Evolutionary conservation across 2,329 filamentous ascomycete species (phyloP), one percentile per base, ranked within the genome.

Genomic region (Diatrype stigma): DNA sequence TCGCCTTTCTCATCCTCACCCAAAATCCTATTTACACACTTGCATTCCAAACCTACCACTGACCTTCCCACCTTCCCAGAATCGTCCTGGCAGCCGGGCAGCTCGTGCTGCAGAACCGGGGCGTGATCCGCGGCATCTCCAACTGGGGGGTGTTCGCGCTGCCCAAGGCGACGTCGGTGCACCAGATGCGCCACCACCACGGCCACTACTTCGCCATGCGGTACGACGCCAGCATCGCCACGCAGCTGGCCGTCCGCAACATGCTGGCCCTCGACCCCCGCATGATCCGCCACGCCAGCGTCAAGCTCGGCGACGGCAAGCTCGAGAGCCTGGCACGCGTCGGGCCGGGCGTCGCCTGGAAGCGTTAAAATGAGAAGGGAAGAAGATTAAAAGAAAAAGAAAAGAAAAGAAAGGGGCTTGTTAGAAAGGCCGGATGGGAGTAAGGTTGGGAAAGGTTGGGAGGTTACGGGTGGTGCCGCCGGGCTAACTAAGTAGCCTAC

Each of bases 201-300:
- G 94, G 94, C 50, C 92, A 97, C 76, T 96, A 99, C 80, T 99
- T 99, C 72, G 88, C 96, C 66, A 89, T 99, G 88, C 89, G 94
- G 62, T 99, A 96, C 78, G 94, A 99, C 70, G 76, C 87, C 51
- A 87, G 85, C 53, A 74, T 85, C 7, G 70, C 76, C 47, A 86
- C 89, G 7, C 93, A 97, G 72, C 75, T 88, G 58, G 78, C 84
- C 42, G 81, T 99, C 38, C 81, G 86, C 55, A 80, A 79, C 54
- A 93, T 89, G 17, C 78, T 99, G 59, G 81, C 83, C 47, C 78
- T 96, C 60, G 94, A 99, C 73, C 93, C 94, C 38, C 80, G 94
- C 51, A 89, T 97, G 83, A 88, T 99, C 56, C 84, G 91, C 52
- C 87, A 92, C 63, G 86, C 85, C 23, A 85, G 93, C 53, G 91